Conservation (phyloP, 345 rosid genomes). For the Eutrema heterophyllum region DNA sequence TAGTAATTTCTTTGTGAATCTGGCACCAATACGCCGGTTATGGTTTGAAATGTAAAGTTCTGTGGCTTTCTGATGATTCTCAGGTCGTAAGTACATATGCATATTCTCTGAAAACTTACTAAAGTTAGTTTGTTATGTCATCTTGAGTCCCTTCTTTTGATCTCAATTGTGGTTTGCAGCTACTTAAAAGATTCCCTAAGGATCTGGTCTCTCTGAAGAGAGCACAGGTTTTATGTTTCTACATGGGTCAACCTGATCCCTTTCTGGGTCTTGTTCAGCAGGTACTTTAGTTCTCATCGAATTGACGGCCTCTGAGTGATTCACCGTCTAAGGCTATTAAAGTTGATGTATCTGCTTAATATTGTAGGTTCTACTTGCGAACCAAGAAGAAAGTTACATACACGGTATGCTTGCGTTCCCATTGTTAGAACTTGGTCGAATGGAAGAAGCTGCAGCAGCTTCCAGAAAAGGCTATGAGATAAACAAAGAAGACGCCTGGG, state of each 20-base stretch:
- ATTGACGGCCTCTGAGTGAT: background rate
- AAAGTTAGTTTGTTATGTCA: background rate
- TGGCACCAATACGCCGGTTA: background rate
- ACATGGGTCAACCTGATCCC: constrained; percentile 65
- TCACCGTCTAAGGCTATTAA: background rate
- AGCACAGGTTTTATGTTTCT: constrained; percentile 67
- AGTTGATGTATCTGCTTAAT: background rate
- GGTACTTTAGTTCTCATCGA: constrained; percentile 37
- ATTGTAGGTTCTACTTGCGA: constrained; percentile 58
- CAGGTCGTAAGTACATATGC: background rate
- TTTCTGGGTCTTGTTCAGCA: constrained; percentile 58
- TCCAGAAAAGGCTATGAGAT: constrained; percentile 71
- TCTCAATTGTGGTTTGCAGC: constrained; percentile 42
- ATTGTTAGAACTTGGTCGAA: constrained; percentile 73
- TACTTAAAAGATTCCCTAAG: constrained; percentile 58
- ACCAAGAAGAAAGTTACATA: constrained; percentile 58
- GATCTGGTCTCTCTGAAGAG: constrained; percentile 74
- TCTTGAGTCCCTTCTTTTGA: background rate
- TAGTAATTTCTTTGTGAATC: background rate
- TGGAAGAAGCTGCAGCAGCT: constrained; percentile 77
- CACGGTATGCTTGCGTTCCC: constrained; percentile 90
- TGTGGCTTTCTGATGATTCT: background rate
- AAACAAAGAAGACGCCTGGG: constrained; percentile 69
- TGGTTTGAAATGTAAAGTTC: background rate
- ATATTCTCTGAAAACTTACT: background rate